Conservation (phyloP, 2,329 filamentous ascomycete species). For the Alternaria hordeiaustralica region DNA sequence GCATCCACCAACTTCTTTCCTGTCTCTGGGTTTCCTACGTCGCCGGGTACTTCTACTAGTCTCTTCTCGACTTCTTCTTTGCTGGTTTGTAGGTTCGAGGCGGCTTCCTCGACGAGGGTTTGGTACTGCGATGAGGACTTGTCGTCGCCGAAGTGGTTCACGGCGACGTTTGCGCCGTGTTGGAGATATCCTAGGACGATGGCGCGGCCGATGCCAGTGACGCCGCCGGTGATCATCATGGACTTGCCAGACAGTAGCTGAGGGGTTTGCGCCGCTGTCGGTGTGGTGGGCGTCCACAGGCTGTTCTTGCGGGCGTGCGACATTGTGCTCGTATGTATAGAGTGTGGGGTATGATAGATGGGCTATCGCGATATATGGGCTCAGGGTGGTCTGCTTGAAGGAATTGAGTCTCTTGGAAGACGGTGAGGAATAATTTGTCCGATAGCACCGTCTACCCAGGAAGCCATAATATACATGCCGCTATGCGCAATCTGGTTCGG, state of each 20-base stretch:
- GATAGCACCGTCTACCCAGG: not conserved
- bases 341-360: conserved; percentile 10
- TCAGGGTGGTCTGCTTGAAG: not conserved
- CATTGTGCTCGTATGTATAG: conserved; percentile 2
- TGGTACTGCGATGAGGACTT: conserved; percentile 58
- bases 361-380: not conserved
- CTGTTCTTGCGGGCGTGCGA: conserved; percentile 17
- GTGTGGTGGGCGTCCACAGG: conserved; percentile 11
- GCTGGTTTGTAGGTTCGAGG: conserved; percentile 15
- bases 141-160: conserved; percentile 75
- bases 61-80: conserved; percentile 44
- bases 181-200: conserved; percentile 80
- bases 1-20: conserved; percentile 70
- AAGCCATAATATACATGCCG: conserved; percentile 20
- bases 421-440: not conserved
- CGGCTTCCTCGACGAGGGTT: conserved; percentile 54
- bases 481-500: conserved; percentile 22
- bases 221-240: conserved; percentile 85
- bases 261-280: conserved; percentile 18
- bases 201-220: conserved; percentile 85
- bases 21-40: conserved; percentile 77
- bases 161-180: conserved; percentile 78
- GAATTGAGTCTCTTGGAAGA: not conserved
- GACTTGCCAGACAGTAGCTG: conserved; percentile 74
- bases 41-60: conserved; percentile 74